phyloP scores from a whole-genome alignment of 257 asterid species.

The Solanum neorickii region DNA sequence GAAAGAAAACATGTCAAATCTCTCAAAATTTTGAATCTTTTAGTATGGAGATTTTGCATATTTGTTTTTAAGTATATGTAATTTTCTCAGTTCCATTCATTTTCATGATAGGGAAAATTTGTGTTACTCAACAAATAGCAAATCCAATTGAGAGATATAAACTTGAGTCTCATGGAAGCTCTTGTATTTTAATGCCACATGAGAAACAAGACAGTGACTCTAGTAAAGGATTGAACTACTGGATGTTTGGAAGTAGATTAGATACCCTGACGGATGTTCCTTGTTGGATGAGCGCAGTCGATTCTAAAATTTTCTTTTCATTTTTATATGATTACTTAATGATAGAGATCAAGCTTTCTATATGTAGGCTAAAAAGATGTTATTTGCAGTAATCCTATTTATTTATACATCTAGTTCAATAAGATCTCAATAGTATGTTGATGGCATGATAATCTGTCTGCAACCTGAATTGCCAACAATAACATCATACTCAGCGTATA shows the following conservation, averaged over 20 bases:
- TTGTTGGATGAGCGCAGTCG: background rate
- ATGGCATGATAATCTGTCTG: background rate
- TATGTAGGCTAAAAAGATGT: background rate
- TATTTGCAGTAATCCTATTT: background rate
- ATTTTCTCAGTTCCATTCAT: background rate
- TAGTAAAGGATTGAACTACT: background rate
- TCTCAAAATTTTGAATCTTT: background rate
- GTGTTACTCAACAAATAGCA: background rate
- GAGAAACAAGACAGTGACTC: background rate
- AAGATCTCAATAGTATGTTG: background rate
- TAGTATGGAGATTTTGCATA: background rate
- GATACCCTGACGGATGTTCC: background rate
- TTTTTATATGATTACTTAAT: background rate
- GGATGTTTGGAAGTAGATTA: background rate
- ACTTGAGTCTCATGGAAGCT: background rate
- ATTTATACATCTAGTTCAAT: background rate
- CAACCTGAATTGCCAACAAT: background rate
- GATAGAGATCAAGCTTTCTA: background rate
- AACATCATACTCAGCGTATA: background rate
- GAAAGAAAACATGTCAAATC: background rate
- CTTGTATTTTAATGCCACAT: background rate
- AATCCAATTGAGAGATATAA: background rate
- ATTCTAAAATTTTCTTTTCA: background rate
- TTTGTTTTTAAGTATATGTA: background rate
- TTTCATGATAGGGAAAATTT: background rate